Evolutionary conservation across 116 monocot species (phyloP), one percentile per base, ranked within the genome.

Genomic region (Thalassia testudinum): DNA sequence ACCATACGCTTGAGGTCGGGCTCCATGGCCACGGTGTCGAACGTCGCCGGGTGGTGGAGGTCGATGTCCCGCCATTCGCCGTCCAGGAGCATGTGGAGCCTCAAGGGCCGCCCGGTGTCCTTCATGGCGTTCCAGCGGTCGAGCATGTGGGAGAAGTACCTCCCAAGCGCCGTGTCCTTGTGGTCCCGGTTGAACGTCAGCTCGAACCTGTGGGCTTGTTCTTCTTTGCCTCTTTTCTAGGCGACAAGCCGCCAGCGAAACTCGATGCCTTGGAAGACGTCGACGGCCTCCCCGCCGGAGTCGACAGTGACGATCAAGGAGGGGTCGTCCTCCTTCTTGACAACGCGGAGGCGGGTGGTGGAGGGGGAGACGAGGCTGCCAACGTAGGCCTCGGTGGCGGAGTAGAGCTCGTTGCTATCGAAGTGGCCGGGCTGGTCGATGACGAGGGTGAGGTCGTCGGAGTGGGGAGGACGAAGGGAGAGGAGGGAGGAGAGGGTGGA

Each of bases 1-100:
- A 76, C 53, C 30, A 27, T 20, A 27, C 16, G 19, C 50, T 84
- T 84, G n/a, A n/a, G n/a, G n/a, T n/a, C n/a, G n/a, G n/a, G n/a
- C n/a, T n/a, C n/a, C n/a, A n/a, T n/a, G n/a, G n/a, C n/a, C n/a
- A n/a, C n/a, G n/a, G n/a, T n/a, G n/a, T n/a, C n/a, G n/a, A n/a
- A n/a, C n/a, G n/a, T 79, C 15, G 79, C 58, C 3, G 84, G 84
- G 54, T 84, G 79, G 44, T 76, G 53, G 10, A 84, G 59, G n/a
- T 75, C 49, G 4, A 78, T 57, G 15, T 52, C 16, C 1, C 12
- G 19, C 78, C 82, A 82, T 1, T 7, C 1, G 0, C 63, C 72
- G 28, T 27, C 27, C 63, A 26, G 53, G 0, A 38, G 38, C 59
- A 58, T 66, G 54, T 60, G 47, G 34, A 79, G 49, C 47, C 67